Evolutionary conservation across 73 alveolate species (phyloP), one percentile per base, ranked within the genome.

Genomic region (Breviolum minutum): DNA sequence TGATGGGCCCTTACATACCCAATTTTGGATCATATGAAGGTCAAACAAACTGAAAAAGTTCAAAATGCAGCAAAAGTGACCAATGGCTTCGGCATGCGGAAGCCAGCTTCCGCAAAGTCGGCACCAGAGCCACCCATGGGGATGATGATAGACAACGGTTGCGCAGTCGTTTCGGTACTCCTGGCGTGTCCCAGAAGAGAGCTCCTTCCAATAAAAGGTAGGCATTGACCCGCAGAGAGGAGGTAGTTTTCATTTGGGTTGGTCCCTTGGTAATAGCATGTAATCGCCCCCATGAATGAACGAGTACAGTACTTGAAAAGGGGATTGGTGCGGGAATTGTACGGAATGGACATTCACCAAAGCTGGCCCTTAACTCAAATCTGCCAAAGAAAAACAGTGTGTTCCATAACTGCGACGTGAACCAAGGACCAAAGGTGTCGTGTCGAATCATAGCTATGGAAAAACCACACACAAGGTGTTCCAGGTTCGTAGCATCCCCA

Each of bases 41-140:
- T 40, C 54, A 40, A 40, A 40, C n/a, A 40, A 40, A 40, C 54
- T 71, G 81, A 30, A 10, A 13, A 30, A 24, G 48, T 24, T 13
- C 83, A 73, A 16, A 73, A 26, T 17, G 83, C 32, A 10, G 27
- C 87, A 9, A 7, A 22, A 60, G 93, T 8, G 11, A 61, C 97
- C 80, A 92, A 48, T 6, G 98, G 98, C 83, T 92, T 92, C 1
- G 98, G 98, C 98, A 92, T 92, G n/a, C 98, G 79, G 26, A 74
- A 92, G 90, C 98, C 98, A 6, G 98, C 98, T n/a, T 92, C 98
- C 7, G 98, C 98, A n/a, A 92, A 92, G 62, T 92, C 98, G 16
- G 70, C 60, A 24, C 98, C 98, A 16, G 87, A 81, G 90, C 98
- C 98, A 26, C 98, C 98, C 98, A 92, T 92, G 32, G 98, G 98